Evolutionary conservation across 2,329 filamentous ascomycete genomes (phyloP).

Genomic region (Beauveria caledonica): DNA sequence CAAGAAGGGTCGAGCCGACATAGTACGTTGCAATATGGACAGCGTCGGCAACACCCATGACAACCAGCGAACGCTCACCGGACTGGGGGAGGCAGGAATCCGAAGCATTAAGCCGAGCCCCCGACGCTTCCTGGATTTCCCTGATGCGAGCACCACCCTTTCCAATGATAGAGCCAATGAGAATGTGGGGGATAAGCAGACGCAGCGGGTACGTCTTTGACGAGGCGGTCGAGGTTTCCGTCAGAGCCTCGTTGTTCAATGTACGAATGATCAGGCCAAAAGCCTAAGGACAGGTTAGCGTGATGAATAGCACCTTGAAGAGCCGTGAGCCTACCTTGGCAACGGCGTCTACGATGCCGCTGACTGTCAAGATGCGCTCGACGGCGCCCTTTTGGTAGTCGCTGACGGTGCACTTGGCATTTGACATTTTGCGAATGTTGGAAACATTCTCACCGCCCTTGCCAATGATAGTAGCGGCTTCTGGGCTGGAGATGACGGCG

Average conservation of each 20-base stretch:
- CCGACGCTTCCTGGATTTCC: slow-evolving; percentile 96
- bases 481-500: slow-evolving; percentile 92
- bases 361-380: slow-evolving; percentile 95
- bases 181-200: slow-evolving; percentile 88
- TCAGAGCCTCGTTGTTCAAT: slow-evolving; percentile 90
- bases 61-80: slow-evolving; percentile 93
- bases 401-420: slow-evolving; percentile 97
- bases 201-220: slow-evolving; percentile 97
- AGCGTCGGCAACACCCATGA: slow-evolving; percentile 94
- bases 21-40: slow-evolving; percentile 99
- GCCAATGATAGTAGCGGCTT: slow-evolving; percentile 95
- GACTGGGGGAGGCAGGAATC: slow-evolving; percentile 91
- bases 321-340: slow-evolving; percentile 66
- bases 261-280: slow-evolving; percentile 98
- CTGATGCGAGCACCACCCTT: slow-evolving; percentile 94
- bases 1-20: slow-evolving; percentile 92
- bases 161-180: slow-evolving; percentile 97
- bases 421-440: slow-evolving; percentile 88
- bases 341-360: slow-evolving; percentile 89
- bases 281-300: slow-evolving; percentile 48
- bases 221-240: slow-evolving; percentile 78
- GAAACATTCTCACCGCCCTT: slow-evolving; percentile 99
- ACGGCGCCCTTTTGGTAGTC: slow-evolving; percentile 96
- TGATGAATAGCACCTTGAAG: background rate
- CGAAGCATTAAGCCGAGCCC: slow-evolving; percentile 91